phyloP scores from a whole-genome alignment of 2,329 filamentous ascomycete species.

The Boeremia lycopersici region DNA sequence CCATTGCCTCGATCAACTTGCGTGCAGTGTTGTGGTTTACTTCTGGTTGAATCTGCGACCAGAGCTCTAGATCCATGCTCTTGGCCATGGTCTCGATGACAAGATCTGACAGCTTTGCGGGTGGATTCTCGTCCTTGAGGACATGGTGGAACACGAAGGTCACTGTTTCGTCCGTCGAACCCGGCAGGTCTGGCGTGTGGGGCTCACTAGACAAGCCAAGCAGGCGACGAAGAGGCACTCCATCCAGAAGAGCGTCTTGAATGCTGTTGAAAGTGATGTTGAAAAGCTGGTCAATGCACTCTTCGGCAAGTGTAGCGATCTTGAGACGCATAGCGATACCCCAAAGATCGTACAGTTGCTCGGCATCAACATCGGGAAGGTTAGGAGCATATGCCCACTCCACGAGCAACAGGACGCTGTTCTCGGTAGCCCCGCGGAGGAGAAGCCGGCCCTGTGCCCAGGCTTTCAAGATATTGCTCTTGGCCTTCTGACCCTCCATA shows the following conservation, averaged over 20 bases:
- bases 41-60: slow-evolving; percentile 3
- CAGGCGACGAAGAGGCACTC: slow-evolving; percentile 11
- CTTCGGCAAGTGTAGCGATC: slow-evolving; percentile 16
- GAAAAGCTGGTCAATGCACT: slow-evolving; percentile 21
- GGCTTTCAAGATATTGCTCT: slow-evolving; percentile 12
- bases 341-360: slow-evolving; percentile 23
- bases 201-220: not conserved
- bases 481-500: slow-evolving; percentile 12
- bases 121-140: slow-evolving; percentile 16
- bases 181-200: not conserved
- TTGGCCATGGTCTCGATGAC: slow-evolving; percentile 23
- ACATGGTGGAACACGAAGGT: slow-evolving; percentile 26
- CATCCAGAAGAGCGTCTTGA: not conserved
- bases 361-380: slow-evolving; percentile 6
- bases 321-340: slow-evolving; percentile 21
- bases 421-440: slow-evolving; percentile 9
- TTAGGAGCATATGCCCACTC: slow-evolving; percentile 25
- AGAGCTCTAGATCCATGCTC: slow-evolving; percentile 17
- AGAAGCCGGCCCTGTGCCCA: slow-evolving; percentile 27
- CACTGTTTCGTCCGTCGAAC: slow-evolving; percentile 5
- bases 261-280: slow-evolving; percentile 11
- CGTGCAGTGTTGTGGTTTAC: slow-evolving; percentile 6
- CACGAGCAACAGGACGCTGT: slow-evolving; percentile 19
- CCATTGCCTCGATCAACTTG: slow-evolving; percentile 14
- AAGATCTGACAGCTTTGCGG: slow-evolving; percentile 17